Percentiles rank a stretch among this genome's conserved stretches.
phyloP scores from a whole-genome alignment of 352 stramenopile genomes.

The Phytophthora hybrid region DNA sequence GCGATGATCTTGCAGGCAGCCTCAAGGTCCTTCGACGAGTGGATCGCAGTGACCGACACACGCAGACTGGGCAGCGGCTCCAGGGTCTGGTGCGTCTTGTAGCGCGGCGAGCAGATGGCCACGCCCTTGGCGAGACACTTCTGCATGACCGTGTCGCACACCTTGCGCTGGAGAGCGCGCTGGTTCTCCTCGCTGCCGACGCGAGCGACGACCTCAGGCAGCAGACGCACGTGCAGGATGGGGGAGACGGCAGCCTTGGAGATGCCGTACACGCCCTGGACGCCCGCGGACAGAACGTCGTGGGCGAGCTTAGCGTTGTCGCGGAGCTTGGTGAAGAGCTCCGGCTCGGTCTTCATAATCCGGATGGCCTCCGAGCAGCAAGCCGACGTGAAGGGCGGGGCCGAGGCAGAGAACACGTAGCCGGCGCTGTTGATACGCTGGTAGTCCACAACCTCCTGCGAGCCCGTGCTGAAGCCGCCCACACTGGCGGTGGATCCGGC shows the following conservation, averaged over 20 bases:
- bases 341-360: constrained; percentile 83
- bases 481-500: constrained; percentile 94
- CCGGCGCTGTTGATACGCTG: constrained; percentile 97
- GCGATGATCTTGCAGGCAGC: constrained; percentile 65
- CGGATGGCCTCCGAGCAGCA: constrained; percentile 88
- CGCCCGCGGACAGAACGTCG: constrained; percentile 50
- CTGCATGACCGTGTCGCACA: constrained; percentile 75
- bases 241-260: constrained; percentile 72
- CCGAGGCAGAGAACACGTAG: constrained; percentile 99
- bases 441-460: constrained; percentile 97
- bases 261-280: constrained; percentile 57
- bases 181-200: constrained; percentile 60
- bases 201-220: constrained; percentile 49
- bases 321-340: constrained; percentile 75
- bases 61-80: constrained; percentile 79
- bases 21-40: constrained; percentile 65
- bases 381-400: constrained; percentile 95
- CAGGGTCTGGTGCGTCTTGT: constrained; percentile 70
- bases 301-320: constrained; percentile 73
- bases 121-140: constrained; percentile 70
- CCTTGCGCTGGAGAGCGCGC: constrained; percentile 55
- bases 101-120: constrained; percentile 75
- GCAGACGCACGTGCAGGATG: constrained; percentile 74
- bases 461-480: constrained; percentile 97
- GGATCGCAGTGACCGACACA: constrained; percentile 77